Base-by-base conservation (phyloP, 805 yeast genomes). In the Teunomyces panamensis region DNA sequence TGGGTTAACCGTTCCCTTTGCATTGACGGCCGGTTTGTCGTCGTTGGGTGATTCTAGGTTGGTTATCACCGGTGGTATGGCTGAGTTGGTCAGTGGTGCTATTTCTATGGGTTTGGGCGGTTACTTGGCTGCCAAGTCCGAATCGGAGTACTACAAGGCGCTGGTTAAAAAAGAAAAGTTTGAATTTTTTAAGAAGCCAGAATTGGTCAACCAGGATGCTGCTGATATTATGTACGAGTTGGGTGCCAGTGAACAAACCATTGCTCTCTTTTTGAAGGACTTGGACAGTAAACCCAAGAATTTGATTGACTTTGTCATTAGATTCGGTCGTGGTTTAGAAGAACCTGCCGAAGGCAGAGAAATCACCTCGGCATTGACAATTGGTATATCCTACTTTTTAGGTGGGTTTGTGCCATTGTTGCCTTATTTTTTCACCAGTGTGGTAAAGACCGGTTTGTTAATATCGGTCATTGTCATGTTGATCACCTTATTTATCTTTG, bases 51-150 rank as follows among this genome's bases (percentile, higher is more conserved):
- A 89, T 65, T 74, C 96, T 13, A 86, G 81, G 64, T 78, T 92
- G 53, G 99, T 92, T 44, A 90, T 92, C 51, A 90, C 98, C 26
- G 99, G 98, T 76, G 99, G 98, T 20, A 81, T 92, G 79, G 98
- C 98, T 8, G 99, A 92, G 73, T 80, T 92, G 56, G 95, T 92
- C 3, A 87, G 96, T 5, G 99, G 99, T 43, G 96, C 98, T 39
- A 91, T 92, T 45, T 87, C 96, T 27, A 92, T 92, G 99, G 98
- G 99, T 7, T 80, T 92, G 47, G 99, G 99, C 49, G 99, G 99
- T 28, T 92, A 81, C 66, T 75, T 92, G 48, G 99, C 98, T 28
- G 99, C 99, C 37, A 86, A 85, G 65, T 83, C 91, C 10, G 99
- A 92, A 70, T 70, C 77, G 20, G 92, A 87, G 62, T 87, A 82